phyloP scores from a whole-genome alignment of 768 basidiomycete species.

The Mycena indigotica region DNA sequence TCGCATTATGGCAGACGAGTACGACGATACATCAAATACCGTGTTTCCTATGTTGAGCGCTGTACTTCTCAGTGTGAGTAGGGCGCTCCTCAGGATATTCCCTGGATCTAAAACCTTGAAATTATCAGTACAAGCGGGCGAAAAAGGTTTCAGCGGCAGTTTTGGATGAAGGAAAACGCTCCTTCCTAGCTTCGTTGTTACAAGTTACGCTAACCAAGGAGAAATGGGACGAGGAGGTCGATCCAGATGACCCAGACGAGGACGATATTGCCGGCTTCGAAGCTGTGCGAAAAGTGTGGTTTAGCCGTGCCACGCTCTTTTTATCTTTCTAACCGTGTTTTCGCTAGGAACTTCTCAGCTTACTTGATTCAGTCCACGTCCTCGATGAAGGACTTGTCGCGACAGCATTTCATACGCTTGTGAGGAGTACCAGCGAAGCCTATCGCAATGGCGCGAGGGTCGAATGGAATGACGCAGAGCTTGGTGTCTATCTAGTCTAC shows the following conservation, averaged over 20 bases:
- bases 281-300: conserved; percentile 75
- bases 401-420: conserved; percentile 69
- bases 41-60: conserved; percentile 80
- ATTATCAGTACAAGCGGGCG: conserved; percentile 85
- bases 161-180: conserved; percentile 64
- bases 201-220: conserved; percentile 82
- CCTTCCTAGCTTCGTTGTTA: conserved; percentile 79
- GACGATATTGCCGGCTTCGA: conserved; percentile 86
- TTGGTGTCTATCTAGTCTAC: conserved; percentile 90
- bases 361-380: conserved; percentile 83
- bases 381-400: conserved; percentile 89
- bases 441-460: conserved; percentile 65
- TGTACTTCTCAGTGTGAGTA: conserved; percentile 71
- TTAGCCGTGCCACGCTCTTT: conserved; percentile 1
- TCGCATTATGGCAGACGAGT: conserved; percentile 86
- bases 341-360: conserved; percentile 77
- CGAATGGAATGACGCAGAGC: conserved; percentile 91
- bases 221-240: conserved; percentile 85
- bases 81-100: no score
- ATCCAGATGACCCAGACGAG: conserved; percentile 82
- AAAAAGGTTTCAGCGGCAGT: conserved; percentile 63
- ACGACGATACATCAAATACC: conserved; percentile 86
- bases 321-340: no score
- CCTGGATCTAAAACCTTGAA: no score
- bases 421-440: conserved; percentile 72